phyloP scores from a whole-genome alignment of 345 rosid species.

The Dovyalis caffra region DNA sequence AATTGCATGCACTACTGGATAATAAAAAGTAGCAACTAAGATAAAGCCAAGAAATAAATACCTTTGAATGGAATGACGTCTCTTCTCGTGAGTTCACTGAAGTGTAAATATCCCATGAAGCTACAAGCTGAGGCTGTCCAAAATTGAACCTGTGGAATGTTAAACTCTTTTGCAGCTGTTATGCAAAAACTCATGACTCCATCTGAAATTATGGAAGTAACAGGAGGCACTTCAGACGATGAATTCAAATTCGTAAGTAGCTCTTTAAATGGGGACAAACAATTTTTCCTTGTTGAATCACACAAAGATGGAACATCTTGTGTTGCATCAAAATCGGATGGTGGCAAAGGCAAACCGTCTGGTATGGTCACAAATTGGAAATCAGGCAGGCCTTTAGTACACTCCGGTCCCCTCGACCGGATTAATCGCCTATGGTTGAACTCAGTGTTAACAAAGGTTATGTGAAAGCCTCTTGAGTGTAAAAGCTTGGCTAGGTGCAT shows the following conservation, averaged over 20 bases:
- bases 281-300: conserved; percentile 9
- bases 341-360: conserved; percentile 36
- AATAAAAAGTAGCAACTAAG: no score
- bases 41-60: background rate
- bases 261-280: conserved; percentile 15
- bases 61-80: conserved; percentile 41
- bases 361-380: conserved; percentile 33
- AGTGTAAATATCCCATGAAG: conserved; percentile 27
- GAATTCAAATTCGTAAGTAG: conserved; percentile 7
- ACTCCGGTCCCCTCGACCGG: conserved; percentile 17
- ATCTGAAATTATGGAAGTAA: conserved; percentile 12
- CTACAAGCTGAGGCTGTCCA: conserved; percentile 19
- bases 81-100: conserved; percentile 21
- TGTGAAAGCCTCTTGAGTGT: conserved; percentile 32
- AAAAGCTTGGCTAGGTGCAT: conserved; percentile 43
- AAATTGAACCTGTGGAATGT: conserved; percentile 15
- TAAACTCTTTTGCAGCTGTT: conserved; percentile 11
- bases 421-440: conserved; percentile 27
- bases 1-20: background rate
- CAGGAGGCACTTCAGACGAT: conserved; percentile 3
- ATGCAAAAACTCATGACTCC: conserved; percentile 17
- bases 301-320: conserved; percentile 10
- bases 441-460: conserved; percentile 42
- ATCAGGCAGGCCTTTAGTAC: background rate
- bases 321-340: conserved; percentile 19